Evolutionary conservation across 1,284 basidiomycete species (phyloP), one percentile per base, ranked within the genome.

Genomic region (Tilletia caries): DNA sequence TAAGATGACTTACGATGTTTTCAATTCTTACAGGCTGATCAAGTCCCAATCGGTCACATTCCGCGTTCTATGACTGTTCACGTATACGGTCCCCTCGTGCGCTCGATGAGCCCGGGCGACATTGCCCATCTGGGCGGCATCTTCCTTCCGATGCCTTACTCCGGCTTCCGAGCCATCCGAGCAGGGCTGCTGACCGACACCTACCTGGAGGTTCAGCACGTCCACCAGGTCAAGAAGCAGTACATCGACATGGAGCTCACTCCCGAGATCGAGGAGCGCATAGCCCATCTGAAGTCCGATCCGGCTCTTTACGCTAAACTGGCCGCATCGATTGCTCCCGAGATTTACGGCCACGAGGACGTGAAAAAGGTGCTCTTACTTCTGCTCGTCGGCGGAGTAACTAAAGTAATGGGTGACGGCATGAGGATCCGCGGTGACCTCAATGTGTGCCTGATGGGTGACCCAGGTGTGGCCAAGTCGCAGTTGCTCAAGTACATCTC

Each of bases 391-490:
- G 96, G 96, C 27, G 96, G 96, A 64, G 95, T 95, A 0, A 95
- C 91, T 68, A 98, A 98, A 85, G 87, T 88, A 23, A 92, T 95
- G 83, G 92, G 91, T 6, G 96, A 99, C 82, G 96, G 96, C 3
- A 94, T 99, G 93, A 97, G 93, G 85, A 98, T 99, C 78, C 89
- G 96, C 81, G 96, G 96, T 32, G 96, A 98, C 84, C 88, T 99
- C 85, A 98, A 99, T 79, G 87, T 99, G 29, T 98, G 96, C 84
- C 85, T 99, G 64, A 98, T 99, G 96, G 96, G 96, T 79, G 96
- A 99, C 85, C 96, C 96, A 65, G 96, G 96, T 90, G 95, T 98
- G 72, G 96, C 96, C 77, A 99, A 99, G 85, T 97, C 94, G 33
- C 96, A 98, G 84, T 83, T 98, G 68, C 88, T 98, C 74, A 98